Evolutionary conservation across 768 basidiomycete species (phyloP).

Genomic region (Leccinum broughii): DNA sequence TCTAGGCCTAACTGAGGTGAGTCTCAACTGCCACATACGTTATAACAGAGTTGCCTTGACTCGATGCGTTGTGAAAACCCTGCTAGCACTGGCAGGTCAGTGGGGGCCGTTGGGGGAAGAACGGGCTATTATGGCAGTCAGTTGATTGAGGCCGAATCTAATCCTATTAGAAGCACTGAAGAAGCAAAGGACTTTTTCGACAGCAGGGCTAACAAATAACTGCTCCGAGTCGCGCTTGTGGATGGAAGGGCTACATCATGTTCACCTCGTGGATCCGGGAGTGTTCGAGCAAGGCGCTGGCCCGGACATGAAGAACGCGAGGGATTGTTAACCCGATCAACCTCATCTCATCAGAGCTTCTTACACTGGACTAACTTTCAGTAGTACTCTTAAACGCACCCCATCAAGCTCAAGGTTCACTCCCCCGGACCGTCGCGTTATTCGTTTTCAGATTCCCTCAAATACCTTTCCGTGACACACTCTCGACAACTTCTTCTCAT

Average conservation of each 20-base stretch:
- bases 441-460: slow-evolving; percentile 26
- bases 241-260: background rate
- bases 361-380: background rate
- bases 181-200: too few relatives aligned
- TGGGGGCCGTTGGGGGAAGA: background rate
- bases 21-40: background rate
- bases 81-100: background rate
- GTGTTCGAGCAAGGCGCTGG: background rate
- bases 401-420: background rate
- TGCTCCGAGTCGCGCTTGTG: background rate
- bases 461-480: slow-evolving; percentile 13
- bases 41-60: background rate
- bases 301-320: slow-evolving; percentile 27
- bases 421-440: slow-evolving; percentile 13
- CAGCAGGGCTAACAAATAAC: background rate
- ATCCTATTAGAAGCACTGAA: too few relatives aligned
- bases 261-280: slow-evolving; percentile 9
- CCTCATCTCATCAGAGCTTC: slow-evolving; percentile 9
- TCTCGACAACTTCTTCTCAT: background rate
- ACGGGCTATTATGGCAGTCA: background rate
- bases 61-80: background rate
- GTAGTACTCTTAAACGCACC: background rate
- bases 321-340: slow-evolving; percentile 1
- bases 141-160: too few relatives aligned
- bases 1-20: background rate